phyloP scores from a whole-genome alignment of 192 early-diverging fungal species.

The Phycomyces blakesleeanus region DNA sequence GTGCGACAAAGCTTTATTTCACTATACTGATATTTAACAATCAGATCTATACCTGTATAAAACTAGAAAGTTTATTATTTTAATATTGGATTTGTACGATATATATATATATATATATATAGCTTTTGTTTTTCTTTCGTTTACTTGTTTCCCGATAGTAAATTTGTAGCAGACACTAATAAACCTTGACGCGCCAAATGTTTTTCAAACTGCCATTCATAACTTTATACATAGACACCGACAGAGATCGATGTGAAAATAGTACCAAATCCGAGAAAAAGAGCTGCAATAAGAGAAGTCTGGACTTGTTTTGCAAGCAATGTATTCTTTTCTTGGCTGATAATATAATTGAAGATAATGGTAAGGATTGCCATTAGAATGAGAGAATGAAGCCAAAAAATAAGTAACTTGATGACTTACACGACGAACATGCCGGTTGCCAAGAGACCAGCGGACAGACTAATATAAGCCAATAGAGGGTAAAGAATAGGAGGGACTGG shows the following conservation, averaged over 20 bases:
- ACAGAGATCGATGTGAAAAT: constrained; percentile 38
- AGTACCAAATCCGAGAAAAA: constrained; percentile 35
- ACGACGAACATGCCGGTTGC: constrained; percentile 25
- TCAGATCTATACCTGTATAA: too few species aligned
- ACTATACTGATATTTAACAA: too few species aligned
- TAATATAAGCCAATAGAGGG: constrained; percentile 16
- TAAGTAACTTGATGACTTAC: constrained; percentile 15
- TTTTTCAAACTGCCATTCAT: too few species aligned
- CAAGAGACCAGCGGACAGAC: constrained; percentile 15
- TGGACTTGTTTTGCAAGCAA: constrained; percentile 24
- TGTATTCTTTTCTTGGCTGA: constrained; percentile 17
- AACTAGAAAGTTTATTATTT: too few species aligned
- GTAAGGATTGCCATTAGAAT: neutral
- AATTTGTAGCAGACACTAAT: too few species aligned
- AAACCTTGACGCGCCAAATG: neutral
- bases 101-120: too few species aligned
- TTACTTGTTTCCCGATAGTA: too few species aligned
- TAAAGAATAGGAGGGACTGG: constrained; percentile 23
- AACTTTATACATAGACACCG: constrained; percentile 38
- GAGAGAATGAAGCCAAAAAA: too few species aligned
- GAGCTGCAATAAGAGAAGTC: constrained; percentile 30
- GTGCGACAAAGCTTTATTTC: too few species aligned
- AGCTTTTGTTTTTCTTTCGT: too few species aligned
- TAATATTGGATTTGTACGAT: too few species aligned
- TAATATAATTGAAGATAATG: too few species aligned